These are phyloP conservation scores for Suillus variegatus DNA, from an alignment of 768 basidiomycete genomes.

Conservation along the genomic window DNA sequence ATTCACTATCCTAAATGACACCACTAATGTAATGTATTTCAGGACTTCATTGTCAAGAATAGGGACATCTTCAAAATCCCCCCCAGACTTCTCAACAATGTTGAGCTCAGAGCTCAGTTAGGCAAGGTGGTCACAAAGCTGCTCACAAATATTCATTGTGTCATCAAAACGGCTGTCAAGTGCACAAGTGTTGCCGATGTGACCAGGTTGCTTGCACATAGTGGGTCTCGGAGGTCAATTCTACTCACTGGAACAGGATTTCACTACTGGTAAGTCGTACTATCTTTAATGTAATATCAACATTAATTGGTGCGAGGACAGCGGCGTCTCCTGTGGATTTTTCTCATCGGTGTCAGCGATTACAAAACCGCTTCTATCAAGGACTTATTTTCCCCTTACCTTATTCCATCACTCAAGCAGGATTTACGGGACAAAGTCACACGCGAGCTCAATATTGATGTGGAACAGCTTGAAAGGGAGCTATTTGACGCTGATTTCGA, in stretches of 20 bases:
- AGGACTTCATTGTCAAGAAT: too few relatives aligned
- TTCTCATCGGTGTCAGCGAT: background rate
- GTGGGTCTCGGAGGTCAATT: constrained; percentile 3
- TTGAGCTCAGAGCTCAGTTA: too few relatives aligned
- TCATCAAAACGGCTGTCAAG: constrained; percentile 5
- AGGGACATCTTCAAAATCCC: too few relatives aligned
- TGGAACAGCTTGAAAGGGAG: too few relatives aligned
- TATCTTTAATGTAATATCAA: background rate
- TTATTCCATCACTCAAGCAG: background rate
- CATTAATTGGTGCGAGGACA: background rate
- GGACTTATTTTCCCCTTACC: constrained; percentile 5
- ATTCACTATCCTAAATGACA: too few relatives aligned
- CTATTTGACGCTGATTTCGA: too few relatives aligned
- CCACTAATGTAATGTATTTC: too few relatives aligned
- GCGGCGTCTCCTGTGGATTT: background rate
- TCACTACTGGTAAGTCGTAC: constrained; percentile 4
- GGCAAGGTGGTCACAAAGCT: too few relatives aligned
- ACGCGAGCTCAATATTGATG: background rate
- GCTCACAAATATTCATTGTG: background rate
- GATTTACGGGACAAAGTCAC: constrained; percentile 6
- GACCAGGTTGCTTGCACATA: background rate
- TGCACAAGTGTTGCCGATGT: background rate
- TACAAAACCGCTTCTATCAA: background rate
- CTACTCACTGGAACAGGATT: constrained; percentile 9
- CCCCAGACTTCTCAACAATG: too few relatives aligned